A percentile compares a stretch with the other conserved stretches of the same genome.
phyloP scores from a whole-genome alignment of 164 flowering plant species.

The Cinnamomum micranthum region DNA sequence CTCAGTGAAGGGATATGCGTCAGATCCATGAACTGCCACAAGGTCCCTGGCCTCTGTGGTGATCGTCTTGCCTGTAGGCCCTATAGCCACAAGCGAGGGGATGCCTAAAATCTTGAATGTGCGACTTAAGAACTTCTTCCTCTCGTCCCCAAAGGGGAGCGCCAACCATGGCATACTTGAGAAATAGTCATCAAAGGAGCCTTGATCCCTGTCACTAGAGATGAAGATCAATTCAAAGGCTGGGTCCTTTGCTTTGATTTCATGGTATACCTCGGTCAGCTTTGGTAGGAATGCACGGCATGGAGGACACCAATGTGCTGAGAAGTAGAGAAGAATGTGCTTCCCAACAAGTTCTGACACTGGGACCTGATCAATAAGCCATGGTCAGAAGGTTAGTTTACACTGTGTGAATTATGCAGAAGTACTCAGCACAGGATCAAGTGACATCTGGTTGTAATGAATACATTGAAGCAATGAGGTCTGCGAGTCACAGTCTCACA shows the following conservation, averaged over 20 bases:
- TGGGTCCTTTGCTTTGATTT: conserved; percentile 51
- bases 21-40: conserved; percentile 43
- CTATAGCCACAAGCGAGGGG: conserved; percentile 55
- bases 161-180: conserved; percentile 76
- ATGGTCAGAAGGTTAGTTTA: background rate
- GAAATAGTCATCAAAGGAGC: conserved; percentile 53
- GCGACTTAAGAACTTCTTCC: conserved; percentile 33
- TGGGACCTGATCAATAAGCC: conserved; percentile 29
- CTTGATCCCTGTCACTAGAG: conserved; percentile 51
- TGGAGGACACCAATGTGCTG: conserved; percentile 77
- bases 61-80: conserved; percentile 55
- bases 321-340: conserved; percentile 59
- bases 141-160: conserved; percentile 57
- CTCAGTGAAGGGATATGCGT: conserved; percentile 70
- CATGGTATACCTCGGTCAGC: conserved; percentile 51
- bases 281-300: conserved; percentile 60
- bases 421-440: no score
- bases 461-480: no score
- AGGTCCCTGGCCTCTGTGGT: conserved; percentile 43
- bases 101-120: conserved; percentile 50
- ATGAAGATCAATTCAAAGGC: conserved; percentile 66
- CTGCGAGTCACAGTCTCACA: no score
- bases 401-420: background rate
- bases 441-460: no score
- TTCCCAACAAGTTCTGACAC: conserved; percentile 75